Percentiles rank a stretch among this genome's conserved stretches.
These are phyloP conservation scores for Apiotrichum gamsii DNA, from an alignment of 1,284 basidiomycete genomes.

Conservation along the genomic window DNA sequence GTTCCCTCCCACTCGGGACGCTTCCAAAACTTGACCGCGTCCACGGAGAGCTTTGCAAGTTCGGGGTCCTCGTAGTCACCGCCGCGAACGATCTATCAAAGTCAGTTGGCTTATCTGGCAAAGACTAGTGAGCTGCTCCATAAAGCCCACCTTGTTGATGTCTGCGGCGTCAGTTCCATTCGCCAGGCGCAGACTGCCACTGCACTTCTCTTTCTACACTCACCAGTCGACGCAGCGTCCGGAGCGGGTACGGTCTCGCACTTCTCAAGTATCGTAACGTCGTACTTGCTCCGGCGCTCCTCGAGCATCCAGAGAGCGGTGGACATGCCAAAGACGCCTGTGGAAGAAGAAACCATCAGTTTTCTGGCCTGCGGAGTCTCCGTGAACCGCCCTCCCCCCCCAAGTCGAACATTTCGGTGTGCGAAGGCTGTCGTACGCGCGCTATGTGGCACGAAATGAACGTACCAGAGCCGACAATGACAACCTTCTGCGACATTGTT, in stretches of 20 bases:
- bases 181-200: neutral
- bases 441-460: neutral
- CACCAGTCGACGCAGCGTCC: constrained; percentile 46
- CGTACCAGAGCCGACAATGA: constrained; percentile 19
- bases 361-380: neutral
- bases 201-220: constrained; percentile 12
- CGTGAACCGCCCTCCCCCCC: too few relatives aligned
- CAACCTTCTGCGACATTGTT: constrained; percentile 18
- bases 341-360: neutral
- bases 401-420: neutral
- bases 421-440: neutral
- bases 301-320: constrained; percentile 46
- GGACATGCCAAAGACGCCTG: constrained; percentile 47
- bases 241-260: constrained; percentile 40
- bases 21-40: constrained; percentile 43
- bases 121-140: too few relatives aligned
- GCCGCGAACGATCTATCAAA: constrained; percentile 45
- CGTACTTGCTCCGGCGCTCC: constrained; percentile 30
- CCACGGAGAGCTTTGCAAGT: constrained; percentile 38
- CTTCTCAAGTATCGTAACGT: constrained; percentile 46
- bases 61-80: constrained; percentile 45
- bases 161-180: constrained; percentile 24
- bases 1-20: constrained; percentile 59
- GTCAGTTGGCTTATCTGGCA: too few relatives aligned
- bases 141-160: constrained; percentile 43